Evolutionary conservation across 306 rosid genomes (phyloP), one percentile per base, ranked within the genome.

Genomic region (Vigna trinervia): DNA sequence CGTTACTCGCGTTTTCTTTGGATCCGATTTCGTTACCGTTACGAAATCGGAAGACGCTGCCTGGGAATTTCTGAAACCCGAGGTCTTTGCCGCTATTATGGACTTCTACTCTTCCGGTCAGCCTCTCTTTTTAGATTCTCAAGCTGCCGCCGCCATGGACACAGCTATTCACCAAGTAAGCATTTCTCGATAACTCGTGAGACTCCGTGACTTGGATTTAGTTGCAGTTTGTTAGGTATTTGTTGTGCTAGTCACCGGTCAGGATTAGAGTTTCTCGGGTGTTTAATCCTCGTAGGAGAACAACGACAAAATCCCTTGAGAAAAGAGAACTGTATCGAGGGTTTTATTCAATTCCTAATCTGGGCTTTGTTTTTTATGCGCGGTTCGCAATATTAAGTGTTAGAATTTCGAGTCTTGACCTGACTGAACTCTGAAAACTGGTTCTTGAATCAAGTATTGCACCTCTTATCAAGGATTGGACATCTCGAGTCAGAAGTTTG

Each of bases 11-110:
- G 73, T 68, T 72, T 95, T 95, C 89, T 92, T 82, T 64, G 98
- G 98, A 84, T 90, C 98, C 7, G 97, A 95, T 88, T 95, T 95
- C 64, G 91, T 95, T 22, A 95, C 98, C 0, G 97, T 95, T 30
- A 95, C 97, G 7, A 95, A 89, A 77, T 90, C 97, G 0, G 96
- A 94, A 12, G 97, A 92, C 54, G 72, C 83, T 75, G 68, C 97
- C 3, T 92, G 98, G 98, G 96, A 95, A 51, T 77, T 95, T 15
- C 85, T 92, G 39, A 95, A 90, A 87, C 98, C 98, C 41, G 96
- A 95, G 79, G 85, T 95, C 66, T 95, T 90, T 73, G 98, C 98
- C 0, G 91, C 93, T 12, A 89, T 95, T 75, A 92, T 95, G 98
- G 98, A 95, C 52, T 95, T 92, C 83, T 92, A 89, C 82, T 89